These are phyloP conservation scores for Strobilomyces dryophilus DNA, from an alignment of 768 basidiomycete species.

Conservation along the genomic window DNA sequence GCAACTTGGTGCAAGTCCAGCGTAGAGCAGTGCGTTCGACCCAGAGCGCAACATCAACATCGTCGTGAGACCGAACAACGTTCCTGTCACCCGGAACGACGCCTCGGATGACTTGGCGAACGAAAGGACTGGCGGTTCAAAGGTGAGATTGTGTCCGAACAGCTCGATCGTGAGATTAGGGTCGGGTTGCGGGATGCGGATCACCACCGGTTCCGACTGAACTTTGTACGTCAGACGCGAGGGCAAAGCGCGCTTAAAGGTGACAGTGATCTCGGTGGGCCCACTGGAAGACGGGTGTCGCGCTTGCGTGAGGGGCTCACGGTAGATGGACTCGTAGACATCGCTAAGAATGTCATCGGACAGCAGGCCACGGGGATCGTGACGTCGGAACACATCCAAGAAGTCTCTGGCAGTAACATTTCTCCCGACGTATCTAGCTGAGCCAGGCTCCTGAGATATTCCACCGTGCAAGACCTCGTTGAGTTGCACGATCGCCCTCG, in stretches of 20 bases:
- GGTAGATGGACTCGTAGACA: conserved; percentile 72
- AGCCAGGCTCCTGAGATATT: conserved; percentile 59
- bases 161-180: conserved; percentile 79
- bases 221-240: conserved; percentile 79
- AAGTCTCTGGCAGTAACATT: conserved; percentile 76
- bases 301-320: conserved; percentile 71
- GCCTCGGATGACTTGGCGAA: conserved; percentile 77
- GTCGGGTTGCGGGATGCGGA: conserved; percentile 84
- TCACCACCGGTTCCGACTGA: conserved; percentile 83
- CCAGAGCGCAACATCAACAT: conserved; percentile 84
- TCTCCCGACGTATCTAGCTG: conserved; percentile 49
- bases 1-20: conserved; percentile 75
- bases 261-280: conserved; percentile 52
- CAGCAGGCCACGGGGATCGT: conserved; percentile 67
- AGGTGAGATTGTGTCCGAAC: conserved; percentile 81
- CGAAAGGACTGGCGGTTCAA: conserved; percentile 80
- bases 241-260: conserved; percentile 72
- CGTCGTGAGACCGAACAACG: conserved; percentile 73
- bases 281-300: conserved; percentile 41
- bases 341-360: conserved; percentile 73
- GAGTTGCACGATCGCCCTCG: conserved; percentile 79
- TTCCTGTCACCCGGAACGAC: conserved; percentile 90
- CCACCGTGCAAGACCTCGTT: conserved; percentile 83
- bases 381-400: conserved; percentile 74
- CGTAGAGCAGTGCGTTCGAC: conserved; percentile 76